Conservation (phyloP, 2,329 filamentous ascomycete species). For the Sarocladium strictum region DNA sequence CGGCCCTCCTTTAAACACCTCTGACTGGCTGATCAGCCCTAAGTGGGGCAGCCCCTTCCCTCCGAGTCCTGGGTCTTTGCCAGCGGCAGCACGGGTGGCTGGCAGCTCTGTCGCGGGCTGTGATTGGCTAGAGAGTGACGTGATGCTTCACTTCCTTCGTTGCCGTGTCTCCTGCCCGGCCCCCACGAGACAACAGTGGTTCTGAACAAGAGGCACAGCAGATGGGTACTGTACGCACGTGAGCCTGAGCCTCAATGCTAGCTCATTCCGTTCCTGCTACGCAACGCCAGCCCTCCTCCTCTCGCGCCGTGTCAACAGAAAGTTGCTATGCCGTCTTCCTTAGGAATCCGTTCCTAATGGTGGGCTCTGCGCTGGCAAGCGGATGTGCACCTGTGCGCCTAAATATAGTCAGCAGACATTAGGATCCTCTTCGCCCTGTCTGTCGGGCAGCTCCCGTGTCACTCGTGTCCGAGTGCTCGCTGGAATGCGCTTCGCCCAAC, state of each 20-base stretch:
- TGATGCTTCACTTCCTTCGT: conserved; percentile 6
- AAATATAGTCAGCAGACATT: neutral
- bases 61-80: neutral
- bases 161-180: neutral
- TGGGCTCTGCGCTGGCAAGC: conserved; percentile 2
- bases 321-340: neutral
- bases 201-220: too few species aligned
- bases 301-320: neutral
- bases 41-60: conserved; percentile 15
- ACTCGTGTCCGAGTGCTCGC: neutral
- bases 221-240: conserved; percentile 4
- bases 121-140: neutral
- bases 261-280: neutral
- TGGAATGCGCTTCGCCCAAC: neutral
- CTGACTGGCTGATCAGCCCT: conserved; percentile 40
- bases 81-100: conserved; percentile 1
- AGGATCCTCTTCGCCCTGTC: neutral
- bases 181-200: too few species aligned
- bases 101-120: neutral
- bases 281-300: neutral
- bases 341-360: neutral
- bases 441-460: neutral
- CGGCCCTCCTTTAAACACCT: conserved; percentile 34
- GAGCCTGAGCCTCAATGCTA: conserved; percentile 7
- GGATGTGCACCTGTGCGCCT: neutral